Conservation (phyloP, 2,329 filamentous ascomycete genomes). For the Aspergillus sp. region DNA sequence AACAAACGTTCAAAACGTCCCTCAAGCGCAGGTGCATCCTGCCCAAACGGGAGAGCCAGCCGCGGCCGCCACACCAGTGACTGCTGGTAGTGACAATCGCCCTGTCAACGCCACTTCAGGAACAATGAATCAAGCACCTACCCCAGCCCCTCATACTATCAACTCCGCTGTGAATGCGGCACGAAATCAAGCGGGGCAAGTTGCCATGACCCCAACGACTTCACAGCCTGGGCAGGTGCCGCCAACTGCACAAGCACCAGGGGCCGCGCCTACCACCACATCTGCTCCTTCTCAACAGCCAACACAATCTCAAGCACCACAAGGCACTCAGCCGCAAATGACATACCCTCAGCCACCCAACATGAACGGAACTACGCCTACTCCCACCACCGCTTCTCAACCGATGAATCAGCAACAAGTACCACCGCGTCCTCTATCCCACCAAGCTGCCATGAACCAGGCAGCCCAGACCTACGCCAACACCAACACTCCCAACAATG, state of each 20-base stretch:
- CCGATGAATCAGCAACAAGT: constrained; percentile 24
- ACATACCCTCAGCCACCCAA: constrained; percentile 26
- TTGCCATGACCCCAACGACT: constrained; percentile 30
- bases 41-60: constrained; percentile 12
- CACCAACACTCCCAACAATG: constrained; percentile 15
- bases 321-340: constrained; percentile 21
- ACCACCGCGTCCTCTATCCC: constrained; percentile 38
- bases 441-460: constrained; percentile 41
- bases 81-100: constrained; percentile 10
- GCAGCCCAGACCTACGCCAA: constrained; percentile 39
- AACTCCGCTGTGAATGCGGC: constrained; percentile 43
- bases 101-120: constrained; percentile 17
- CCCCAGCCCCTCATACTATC: constrained; percentile 41
- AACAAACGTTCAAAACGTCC: constrained; percentile 11
- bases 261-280: constrained; percentile 17
- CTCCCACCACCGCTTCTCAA: constrained; percentile 22
- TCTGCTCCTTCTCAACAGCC: constrained; percentile 18
- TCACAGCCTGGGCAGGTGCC: constrained; percentile 26
- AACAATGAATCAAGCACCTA: constrained; percentile 28
- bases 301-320: constrained; percentile 23
- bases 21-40: constrained; percentile 11
- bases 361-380: constrained; percentile 26
- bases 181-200: constrained; percentile 33
- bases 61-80: constrained; percentile 6
- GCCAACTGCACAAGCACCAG: constrained; percentile 21